phyloP scores from a whole-genome alignment of 331 rosid genomes.

The Phaseolus coccineus region DNA sequence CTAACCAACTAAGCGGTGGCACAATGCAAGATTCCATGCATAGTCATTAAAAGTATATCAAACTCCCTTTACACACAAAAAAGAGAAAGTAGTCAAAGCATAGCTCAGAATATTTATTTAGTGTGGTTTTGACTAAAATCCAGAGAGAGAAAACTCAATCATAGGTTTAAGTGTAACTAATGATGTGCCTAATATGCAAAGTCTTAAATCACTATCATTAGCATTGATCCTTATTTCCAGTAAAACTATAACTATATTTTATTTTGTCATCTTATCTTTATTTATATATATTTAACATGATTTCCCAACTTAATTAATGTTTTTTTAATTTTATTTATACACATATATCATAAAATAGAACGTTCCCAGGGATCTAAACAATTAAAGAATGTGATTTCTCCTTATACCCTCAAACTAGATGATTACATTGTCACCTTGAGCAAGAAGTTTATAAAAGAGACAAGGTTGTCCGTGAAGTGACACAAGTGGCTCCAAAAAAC shows the following conservation, averaged over 20 bases:
- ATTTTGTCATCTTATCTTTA: neutral
- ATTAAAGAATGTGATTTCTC: neutral
- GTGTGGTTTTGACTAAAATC: too few relatives aligned
- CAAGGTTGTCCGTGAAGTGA: slow-evolving; percentile 3
- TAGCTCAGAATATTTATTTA: too few relatives aligned
- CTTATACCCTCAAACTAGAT: slow-evolving; percentile 1
- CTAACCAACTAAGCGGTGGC: neutral
- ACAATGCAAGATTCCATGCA: too few relatives aligned
- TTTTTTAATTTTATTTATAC: neutral
- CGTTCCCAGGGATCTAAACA: neutral
- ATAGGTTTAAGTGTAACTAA: too few relatives aligned
- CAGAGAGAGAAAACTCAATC: too few relatives aligned
- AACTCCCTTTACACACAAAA: too few relatives aligned
- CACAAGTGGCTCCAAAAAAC: neutral
- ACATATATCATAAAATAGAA: neutral
- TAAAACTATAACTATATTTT: neutral
- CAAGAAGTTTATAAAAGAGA: slow-evolving; percentile 29
- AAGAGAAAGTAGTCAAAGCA: too few relatives aligned
- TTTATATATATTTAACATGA: too few relatives aligned
- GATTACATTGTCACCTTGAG: neutral
- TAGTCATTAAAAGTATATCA: too few relatives aligned
- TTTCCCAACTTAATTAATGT: neutral
- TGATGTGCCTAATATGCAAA: too few relatives aligned
- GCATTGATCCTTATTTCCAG: too few relatives aligned
- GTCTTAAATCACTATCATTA: too few relatives aligned